Evolutionary conservation across 352 stramenopile genomes (phyloP).

Genomic region (Stephanocyclus meneghinianus): DNA sequence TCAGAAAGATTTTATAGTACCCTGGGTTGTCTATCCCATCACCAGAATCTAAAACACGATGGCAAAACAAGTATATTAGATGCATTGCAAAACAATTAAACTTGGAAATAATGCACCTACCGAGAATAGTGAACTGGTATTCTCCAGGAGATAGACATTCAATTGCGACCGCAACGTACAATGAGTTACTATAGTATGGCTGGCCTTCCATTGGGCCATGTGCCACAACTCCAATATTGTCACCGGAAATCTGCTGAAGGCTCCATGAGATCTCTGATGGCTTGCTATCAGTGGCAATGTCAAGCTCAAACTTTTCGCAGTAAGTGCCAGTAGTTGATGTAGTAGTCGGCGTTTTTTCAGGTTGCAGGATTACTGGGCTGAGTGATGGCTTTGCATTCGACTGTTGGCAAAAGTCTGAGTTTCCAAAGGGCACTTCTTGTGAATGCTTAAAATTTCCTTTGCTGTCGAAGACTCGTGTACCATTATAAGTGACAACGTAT

Average conservation of each 20-base stretch:
- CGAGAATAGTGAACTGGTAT: slow-evolving; percentile 8
- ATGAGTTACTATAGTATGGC: neutral
- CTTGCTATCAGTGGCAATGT: slow-evolving; percentile 6
- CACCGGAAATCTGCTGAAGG: neutral
- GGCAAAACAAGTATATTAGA: neutral
- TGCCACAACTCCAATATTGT: neutral
- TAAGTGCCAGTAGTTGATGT: neutral
- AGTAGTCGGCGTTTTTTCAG: too few species aligned
- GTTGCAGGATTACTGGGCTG: neutral
- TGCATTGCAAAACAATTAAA: neutral
- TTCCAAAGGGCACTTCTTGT: slow-evolving; percentile 3
- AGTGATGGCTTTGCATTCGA: neutral
- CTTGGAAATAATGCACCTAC: neutral
- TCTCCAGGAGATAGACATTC: slow-evolving; percentile 14
- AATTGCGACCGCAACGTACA: neutral
- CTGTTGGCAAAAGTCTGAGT: neutral
- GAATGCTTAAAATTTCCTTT: slow-evolving; percentile 6
- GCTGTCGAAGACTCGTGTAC: neutral
- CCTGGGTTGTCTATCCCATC: slow-evolving; percentile 5
- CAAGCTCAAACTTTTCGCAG: slow-evolving; percentile 3
- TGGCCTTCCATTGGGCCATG: slow-evolving; percentile 1
- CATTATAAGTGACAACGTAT: slow-evolving; percentile 13
- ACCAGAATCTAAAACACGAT: neutral
- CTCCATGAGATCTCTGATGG: slow-evolving; percentile 4
- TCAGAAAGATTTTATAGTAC: slow-evolving; percentile 14